Evolutionary conservation across 2,329 filamentous ascomycete genomes (phyloP).

Genomic region (Esteya vermicola): DNA sequence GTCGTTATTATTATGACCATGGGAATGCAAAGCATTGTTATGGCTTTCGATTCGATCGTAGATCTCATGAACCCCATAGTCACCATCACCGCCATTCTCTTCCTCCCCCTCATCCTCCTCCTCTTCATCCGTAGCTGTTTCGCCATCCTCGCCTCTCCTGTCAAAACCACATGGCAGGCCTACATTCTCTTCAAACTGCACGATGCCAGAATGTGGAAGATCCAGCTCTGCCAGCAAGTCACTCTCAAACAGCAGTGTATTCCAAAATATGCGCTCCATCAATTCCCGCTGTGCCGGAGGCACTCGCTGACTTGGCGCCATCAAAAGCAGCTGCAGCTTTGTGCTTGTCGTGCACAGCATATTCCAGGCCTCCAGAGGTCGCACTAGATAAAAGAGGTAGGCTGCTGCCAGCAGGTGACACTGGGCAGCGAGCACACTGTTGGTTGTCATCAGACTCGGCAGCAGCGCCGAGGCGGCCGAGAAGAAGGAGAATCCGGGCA

Average conservation of each 20-base stretch:
- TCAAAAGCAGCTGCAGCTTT: constrained; percentile 66
- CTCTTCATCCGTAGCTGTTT: too few relatives aligned
- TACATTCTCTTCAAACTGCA: constrained; percentile 69
- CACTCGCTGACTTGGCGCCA: constrained; percentile 56
- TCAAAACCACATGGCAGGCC: constrained; percentile 63
- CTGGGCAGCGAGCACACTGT: constrained; percentile 64
- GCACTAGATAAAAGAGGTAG: constrained; percentile 70
- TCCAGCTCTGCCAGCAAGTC: constrained; percentile 69
- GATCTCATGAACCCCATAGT: too few relatives aligned
- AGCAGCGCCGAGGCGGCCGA: constrained; percentile 66
- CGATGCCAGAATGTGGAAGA: constrained; percentile 68
- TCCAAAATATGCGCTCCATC: constrained; percentile 72
- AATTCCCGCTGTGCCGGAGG: constrained; percentile 58
- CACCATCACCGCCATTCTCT: constrained; percentile 33
- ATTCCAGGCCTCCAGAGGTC: constrained; percentile 73
- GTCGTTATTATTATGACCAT: too few relatives aligned
- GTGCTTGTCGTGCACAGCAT: constrained; percentile 66
- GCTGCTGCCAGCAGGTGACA: constrained; percentile 70
- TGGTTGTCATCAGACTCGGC: constrained; percentile 65
- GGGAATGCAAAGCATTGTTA: too few relatives aligned
- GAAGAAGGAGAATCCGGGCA: constrained; percentile 67
- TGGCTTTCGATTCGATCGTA: too few relatives aligned
- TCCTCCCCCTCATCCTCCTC: constrained; percentile 14
- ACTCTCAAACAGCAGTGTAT: constrained; percentile 65
- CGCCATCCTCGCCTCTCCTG: constrained; percentile 11